Conservation (phyloP, 495 filamentous ascomycete species). For the Podospora pseudoanserina region DNA sequence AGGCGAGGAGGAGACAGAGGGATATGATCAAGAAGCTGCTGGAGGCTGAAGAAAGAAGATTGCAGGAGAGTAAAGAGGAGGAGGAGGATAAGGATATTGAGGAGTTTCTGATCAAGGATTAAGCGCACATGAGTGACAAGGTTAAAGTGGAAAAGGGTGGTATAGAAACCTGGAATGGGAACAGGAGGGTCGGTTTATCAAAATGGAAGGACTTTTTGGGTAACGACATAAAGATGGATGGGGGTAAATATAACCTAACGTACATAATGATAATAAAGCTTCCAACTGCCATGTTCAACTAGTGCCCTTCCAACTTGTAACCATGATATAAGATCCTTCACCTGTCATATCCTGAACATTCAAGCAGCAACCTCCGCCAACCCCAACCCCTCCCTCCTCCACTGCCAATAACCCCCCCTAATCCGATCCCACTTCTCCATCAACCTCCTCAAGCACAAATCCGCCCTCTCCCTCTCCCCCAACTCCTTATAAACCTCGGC, state of each 20-base stretch:
- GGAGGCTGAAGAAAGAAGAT: conserved; percentile 47
- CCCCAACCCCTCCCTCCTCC: conserved; percentile 29
- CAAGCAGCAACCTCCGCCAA: conserved; percentile 1
- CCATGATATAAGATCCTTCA: background rate
- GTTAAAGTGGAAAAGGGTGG: no score
- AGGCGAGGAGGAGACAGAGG: conserved; percentile 60
- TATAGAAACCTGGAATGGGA: no score
- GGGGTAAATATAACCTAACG: background rate
- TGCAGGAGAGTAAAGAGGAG: conserved; percentile 47
- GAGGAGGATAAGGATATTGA: conserved; percentile 66
- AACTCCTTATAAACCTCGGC: conserved; percentile 74
- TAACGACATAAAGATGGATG: background rate
- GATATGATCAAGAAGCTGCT: conserved; percentile 56
- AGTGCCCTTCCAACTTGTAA: background rate
- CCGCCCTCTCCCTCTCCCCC: conserved; percentile 55
- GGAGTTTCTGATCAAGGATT: conserved; percentile 60
- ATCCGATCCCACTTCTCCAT: conserved; percentile 88
- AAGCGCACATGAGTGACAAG: background rate
- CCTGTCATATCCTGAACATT: background rate
- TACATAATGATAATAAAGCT: background rate
- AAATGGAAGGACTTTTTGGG: background rate
- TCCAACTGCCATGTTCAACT: background rate
- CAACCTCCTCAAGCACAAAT: conserved; percentile 64
- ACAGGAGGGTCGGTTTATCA: background rate
- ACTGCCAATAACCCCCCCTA: conserved; percentile 88